Evolutionary conservation across 345 rosid species (phyloP).

Genomic region (Linum tenue): DNA sequence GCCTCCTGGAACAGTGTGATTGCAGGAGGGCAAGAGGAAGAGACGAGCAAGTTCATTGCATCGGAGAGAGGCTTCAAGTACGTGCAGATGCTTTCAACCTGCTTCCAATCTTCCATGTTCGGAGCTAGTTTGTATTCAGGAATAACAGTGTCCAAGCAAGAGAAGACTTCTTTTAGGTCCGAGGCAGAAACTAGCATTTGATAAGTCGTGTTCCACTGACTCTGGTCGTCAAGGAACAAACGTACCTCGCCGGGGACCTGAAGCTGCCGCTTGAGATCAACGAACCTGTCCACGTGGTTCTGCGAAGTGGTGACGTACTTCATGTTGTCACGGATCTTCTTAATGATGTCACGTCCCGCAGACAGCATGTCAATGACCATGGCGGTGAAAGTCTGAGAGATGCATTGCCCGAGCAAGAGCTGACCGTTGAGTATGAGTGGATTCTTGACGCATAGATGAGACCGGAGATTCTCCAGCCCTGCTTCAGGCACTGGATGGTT

Average conservation of each 20-base stretch:
- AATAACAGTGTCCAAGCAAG: constrained; percentile 72
- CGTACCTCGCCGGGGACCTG: constrained; percentile 68
- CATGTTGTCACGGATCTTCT: constrained; percentile 70
- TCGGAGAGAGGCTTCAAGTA: constrained; percentile 68
- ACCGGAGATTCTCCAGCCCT: constrained; percentile 53
- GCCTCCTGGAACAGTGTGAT: constrained; percentile 64
- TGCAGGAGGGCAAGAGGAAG: constrained; percentile 43
- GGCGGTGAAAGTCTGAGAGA: constrained; percentile 45
- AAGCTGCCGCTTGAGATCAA: constrained; percentile 81
- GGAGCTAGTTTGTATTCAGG: constrained; percentile 70
- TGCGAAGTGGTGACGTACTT: constrained; percentile 85
- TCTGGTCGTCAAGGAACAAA: constrained; percentile 57
- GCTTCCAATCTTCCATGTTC: constrained; percentile 63
- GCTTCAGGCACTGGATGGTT: constrained; percentile 43
- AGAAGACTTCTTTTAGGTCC: constrained; percentile 77
- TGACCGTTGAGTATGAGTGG: constrained; percentile 73
- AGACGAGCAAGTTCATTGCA: constrained; percentile 47
- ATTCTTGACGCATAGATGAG: constrained; percentile 58
- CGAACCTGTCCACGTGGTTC: constrained; percentile 72
- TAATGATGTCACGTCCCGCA: constrained; percentile 44
- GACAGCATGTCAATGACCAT: constrained; percentile 51
- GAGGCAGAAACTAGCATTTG: constrained; percentile 78
- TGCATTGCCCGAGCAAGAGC: constrained; percentile 56
- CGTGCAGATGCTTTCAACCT: constrained; percentile 53
- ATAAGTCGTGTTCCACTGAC: constrained; percentile 76